phyloP scores from a whole-genome alignment of 306 rosid species.

The Delonix regia region DNA sequence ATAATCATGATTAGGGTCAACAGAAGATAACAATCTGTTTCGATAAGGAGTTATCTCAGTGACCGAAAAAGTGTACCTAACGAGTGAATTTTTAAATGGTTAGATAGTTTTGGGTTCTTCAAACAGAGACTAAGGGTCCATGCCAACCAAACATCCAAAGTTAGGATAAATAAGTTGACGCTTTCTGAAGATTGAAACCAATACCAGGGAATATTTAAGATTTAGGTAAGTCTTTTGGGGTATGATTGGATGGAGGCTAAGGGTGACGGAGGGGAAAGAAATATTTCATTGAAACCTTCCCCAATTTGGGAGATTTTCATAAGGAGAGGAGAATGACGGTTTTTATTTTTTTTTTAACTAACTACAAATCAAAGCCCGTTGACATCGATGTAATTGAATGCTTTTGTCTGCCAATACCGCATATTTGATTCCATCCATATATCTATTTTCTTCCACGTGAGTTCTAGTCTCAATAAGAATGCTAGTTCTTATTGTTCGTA shows the following conservation, averaged over 20 bases:
- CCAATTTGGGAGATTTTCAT: neutral
- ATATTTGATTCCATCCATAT: too few relatives aligned
- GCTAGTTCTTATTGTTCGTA: too few relatives aligned
- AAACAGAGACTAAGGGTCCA: constrained; percentile 8
- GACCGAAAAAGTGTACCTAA: constrained; percentile 6
- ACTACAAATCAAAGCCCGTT: neutral
- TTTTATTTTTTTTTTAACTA: neutral
- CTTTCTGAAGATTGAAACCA: constrained; percentile 9
- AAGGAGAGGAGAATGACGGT: neutral
- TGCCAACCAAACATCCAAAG: constrained; percentile 7
- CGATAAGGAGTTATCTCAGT: constrained; percentile 26
- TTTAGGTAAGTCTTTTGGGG: neutral
- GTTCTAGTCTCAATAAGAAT: too few relatives aligned
- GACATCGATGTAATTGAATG: neutral
- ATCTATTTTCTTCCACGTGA: too few relatives aligned
- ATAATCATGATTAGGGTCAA: constrained; percentile 24
- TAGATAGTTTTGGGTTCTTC: neutral
- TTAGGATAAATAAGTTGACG: constrained; percentile 11
- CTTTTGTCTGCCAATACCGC: too few relatives aligned
- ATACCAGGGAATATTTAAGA: neutral
- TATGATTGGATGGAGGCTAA: neutral
- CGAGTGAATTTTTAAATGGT: constrained; percentile 2
- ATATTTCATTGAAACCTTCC: neutral
- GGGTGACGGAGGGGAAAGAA: neutral
- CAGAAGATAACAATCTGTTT: constrained; percentile 16